A percentile compares a stretch with the other conserved stretches of the same genome.
Conservation (phyloP, 2,329 filamentous ascomycete species). For the Fusarium aywerte region DNA sequence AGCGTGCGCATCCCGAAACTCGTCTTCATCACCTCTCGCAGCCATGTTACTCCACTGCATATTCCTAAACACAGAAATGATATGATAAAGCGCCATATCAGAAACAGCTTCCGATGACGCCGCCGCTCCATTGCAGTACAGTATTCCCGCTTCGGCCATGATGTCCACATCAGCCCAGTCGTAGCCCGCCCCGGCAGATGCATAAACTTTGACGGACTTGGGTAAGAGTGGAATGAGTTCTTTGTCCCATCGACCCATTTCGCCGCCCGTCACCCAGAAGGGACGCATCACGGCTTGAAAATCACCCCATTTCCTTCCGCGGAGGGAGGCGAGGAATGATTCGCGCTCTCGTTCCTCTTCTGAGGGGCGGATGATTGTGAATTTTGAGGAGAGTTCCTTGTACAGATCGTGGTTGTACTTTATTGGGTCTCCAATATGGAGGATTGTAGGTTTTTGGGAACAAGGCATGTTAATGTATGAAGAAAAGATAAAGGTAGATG, state of each 20-base stretch:
- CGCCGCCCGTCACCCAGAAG: constrained; percentile 72
- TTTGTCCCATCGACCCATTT: constrained; percentile 71
- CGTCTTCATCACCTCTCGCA: constrained; percentile 56
- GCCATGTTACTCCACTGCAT: constrained; percentile 65
- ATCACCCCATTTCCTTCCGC: constrained; percentile 54
- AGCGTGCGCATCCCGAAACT: constrained; percentile 65
- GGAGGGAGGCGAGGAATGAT: constrained; percentile 53
- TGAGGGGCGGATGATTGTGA: constrained; percentile 51
- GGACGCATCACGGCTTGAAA: constrained; percentile 63
- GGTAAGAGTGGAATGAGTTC: constrained; percentile 68
- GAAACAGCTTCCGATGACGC: constrained; percentile 71
- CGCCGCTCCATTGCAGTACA: constrained; percentile 72
- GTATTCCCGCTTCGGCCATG: constrained; percentile 52
- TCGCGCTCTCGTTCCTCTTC: constrained; percentile 52
- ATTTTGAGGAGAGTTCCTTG: constrained; percentile 44
- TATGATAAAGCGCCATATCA: constrained; percentile 68
- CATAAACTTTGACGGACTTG: constrained; percentile 64
- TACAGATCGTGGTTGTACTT: constrained; percentile 49
- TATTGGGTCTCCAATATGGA: constrained; percentile 50
- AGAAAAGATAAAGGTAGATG: background rate
- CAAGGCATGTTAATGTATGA: background rate
- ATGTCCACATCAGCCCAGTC: constrained; percentile 68
- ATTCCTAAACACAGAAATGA: constrained; percentile 68
- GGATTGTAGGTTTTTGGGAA: constrained; percentile 42
- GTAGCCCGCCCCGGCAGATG: constrained; percentile 70